Conservation (phyloP, 202 grass and related monocot species). For the Miscanthus sacchariflorus region DNA sequence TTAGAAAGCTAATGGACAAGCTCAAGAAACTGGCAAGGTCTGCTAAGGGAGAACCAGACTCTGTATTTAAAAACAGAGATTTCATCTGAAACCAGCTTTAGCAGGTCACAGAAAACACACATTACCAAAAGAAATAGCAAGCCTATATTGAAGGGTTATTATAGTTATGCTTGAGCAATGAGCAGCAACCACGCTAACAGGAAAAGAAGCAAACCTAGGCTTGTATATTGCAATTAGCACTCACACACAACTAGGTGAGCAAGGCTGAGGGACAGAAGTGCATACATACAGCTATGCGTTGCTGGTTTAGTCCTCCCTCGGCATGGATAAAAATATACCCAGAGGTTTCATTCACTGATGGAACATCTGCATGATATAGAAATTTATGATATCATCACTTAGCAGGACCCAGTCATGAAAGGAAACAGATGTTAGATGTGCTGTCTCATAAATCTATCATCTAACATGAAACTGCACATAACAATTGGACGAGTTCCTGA, state of each 20-base stretch:
- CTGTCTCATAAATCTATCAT: neutral
- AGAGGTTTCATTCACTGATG: conserved; percentile 79
- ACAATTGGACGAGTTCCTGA: neutral
- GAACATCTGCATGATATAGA: conserved; percentile 61
- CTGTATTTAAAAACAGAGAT: neutral
- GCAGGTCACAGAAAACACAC: conserved; percentile 6
- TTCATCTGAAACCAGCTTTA: neutral
- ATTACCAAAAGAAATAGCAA: conserved; percentile 15
- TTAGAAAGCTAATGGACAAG: conserved; percentile 28
- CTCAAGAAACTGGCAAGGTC: neutral
- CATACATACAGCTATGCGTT: conserved; percentile 92
- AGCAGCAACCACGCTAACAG: neutral
- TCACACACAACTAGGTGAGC: neutral
- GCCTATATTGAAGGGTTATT: neutral
- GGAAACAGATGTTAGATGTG: conserved; percentile 8
- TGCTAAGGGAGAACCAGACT: neutral
- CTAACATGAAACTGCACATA: neutral
- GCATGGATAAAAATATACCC: conserved; percentile 99
- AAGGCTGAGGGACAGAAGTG: conserved; percentile 32
- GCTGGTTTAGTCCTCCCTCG: conserved; percentile 95
- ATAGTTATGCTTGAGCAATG: conserved; percentile 13
- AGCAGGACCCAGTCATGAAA: conserved; percentile 5
- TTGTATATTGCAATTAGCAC: neutral
- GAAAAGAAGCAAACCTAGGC: neutral
- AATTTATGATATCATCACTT: conserved; percentile 16